phyloP scores from a whole-genome alignment of 139 green algal genomes.

The Coelastrella sp. region DNA sequence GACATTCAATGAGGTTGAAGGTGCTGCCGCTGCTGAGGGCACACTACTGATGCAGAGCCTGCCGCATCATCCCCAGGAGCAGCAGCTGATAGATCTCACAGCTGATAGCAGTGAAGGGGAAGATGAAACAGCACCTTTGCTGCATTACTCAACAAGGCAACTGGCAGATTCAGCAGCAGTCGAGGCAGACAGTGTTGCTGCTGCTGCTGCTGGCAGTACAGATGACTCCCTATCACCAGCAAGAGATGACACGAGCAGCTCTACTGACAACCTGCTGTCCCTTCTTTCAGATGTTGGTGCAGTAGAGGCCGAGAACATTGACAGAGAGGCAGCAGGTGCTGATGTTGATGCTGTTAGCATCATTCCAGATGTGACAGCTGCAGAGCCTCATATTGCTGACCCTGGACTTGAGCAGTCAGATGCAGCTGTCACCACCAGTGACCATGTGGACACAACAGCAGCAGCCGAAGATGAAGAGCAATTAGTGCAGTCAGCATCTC shows the following conservation, averaged over 20 bases:
- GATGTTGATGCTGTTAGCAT: too few species aligned
- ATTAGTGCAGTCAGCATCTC: background rate
- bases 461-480: background rate
- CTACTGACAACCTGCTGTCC: too few species aligned
- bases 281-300: too few species aligned
- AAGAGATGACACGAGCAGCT: too few species aligned
- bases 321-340: too few species aligned
- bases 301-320: too few species aligned
- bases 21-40: background rate
- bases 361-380: too few species aligned
- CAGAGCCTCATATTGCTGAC: background rate
- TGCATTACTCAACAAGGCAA: too few species aligned
- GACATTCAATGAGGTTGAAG: conserved; percentile 8
- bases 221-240: too few species aligned
- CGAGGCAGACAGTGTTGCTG: background rate
- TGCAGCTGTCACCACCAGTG: background rate
- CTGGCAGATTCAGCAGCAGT: background rate
- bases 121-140: background rate
- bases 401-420: background rate
- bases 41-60: conserved; percentile 20
- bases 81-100: background rate
- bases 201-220: background rate
- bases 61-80: conserved; percentile 18
- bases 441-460: background rate
- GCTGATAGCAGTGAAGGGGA: background rate